Evolutionary conservation across 306 rosid genomes (phyloP), one percentile per base, ranked within the genome.

Genomic region (Castanospermum australe): DNA sequence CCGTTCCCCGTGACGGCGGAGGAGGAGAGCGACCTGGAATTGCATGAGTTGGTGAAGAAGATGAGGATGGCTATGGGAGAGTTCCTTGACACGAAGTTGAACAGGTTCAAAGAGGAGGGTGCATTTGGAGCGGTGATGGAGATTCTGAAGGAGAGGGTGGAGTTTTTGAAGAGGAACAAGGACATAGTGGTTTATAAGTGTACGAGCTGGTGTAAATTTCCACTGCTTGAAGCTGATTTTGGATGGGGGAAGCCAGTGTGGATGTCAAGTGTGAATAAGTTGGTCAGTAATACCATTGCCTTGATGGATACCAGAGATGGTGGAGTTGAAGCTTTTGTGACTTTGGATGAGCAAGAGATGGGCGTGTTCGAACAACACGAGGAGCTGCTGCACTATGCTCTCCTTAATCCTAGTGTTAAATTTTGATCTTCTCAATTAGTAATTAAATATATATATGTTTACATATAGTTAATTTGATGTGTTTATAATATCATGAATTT

Each of bases 161-260:
- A 78, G 35, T 0, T 75, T 24, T 60, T 83, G 76, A 72, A 51
- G 35, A 18, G 55, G 32, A 76, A 36, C 1, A 54, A 64, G n/a
- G 73, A 18, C 0, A 15, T 1, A 4, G 30, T 74, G 25, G 76
- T 78, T 52, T 87, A 74, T 8, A 87, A 84, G 81, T 81, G 86
- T 59, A 39, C 86, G 0, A 87, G 90, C 59, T 87, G 90, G 90
- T 87, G 90, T 56, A 78, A 77, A 14, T 81, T 75, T 75, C 81
- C 86, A 0, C 2, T 87, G 75, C 63, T 48, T 28, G 82, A 84
- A 5, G 13, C 35, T 8, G 86, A 87, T 51, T 84, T 81, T 62
- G 90, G 88, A 11, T 87, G 88, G 88, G 90, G 90, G 9, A 67
- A 71, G 1, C 71, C 88, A 0, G 67, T 73, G 61, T 87, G 90